Base-by-base conservation (phyloP, 495 filamentous ascomycete species). In the Penicillium odoratum region DNA sequence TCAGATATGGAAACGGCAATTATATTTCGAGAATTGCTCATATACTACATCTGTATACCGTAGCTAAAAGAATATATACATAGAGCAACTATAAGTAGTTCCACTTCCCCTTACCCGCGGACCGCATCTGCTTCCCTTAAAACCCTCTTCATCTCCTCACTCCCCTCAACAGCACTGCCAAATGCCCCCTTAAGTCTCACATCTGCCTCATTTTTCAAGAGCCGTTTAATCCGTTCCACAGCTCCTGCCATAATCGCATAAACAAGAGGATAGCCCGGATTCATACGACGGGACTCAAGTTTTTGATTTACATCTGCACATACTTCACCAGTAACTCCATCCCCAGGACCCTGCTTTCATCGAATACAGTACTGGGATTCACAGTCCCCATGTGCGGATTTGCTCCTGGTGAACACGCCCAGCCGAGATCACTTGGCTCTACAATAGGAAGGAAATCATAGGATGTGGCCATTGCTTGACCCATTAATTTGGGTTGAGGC, bases 181-280 rank as follows among this genome's bases (percentile, higher is more conserved):
- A 47, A 65, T 7, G 13, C 36, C 4, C 68, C 66, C 51, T 25
- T 61, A 13, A 42, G 21, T 18, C 66, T 58, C 26, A 66, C 64
- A 60, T 74, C 56, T 15, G 72, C 70, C 8, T 67, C 72, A 40
- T 74, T 63, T 18, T 69, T 58, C 31, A 74, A 57, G 18, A 74
- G 55, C 69, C 69, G 74, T 53, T 57, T 63, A 0, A 72, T 66
- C 43, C 72, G 33, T 59, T 73, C 62, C 9, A 69, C 56, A 28
- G 62, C 67, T 8, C 69, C 67, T 5, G 66, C 72, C 65, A 66
- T 65, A 5, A 66, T 61, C 28, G 72, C 70, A 29, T 70, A 15
- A 8, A 70, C 53, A 53, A 74, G 68, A 7, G 72, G 51, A 62
- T 71, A 72, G 26, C 55, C 57, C 30, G 67, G 54, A 21, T 55